These are phyloP conservation scores for Xylaria sp. DNA, from an alignment of 2,329 filamentous ascomycete genomes.

Conservation along the genomic window DNA sequence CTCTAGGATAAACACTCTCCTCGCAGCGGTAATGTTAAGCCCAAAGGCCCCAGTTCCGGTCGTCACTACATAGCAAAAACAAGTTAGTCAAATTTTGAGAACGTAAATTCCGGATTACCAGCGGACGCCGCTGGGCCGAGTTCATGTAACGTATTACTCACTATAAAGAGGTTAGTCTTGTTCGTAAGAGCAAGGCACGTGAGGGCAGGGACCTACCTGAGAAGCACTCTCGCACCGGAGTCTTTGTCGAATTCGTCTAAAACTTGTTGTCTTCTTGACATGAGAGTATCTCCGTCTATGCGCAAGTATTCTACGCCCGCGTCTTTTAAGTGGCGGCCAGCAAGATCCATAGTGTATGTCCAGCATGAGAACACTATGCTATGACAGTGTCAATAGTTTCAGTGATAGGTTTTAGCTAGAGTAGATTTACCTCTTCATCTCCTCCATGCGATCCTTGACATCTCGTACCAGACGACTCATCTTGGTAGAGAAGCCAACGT, in stretches of 20 bases:
- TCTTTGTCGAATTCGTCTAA: constrained; percentile 53
- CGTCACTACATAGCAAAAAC: constrained; percentile 51
- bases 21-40: constrained; percentile 60
- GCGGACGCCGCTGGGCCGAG: neutral
- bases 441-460: constrained; percentile 42
- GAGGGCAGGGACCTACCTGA: constrained; percentile 47
- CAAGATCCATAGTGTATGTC: constrained; percentile 55
- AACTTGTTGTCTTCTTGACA: constrained; percentile 51
- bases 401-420: constrained; percentile 18
- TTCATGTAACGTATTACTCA: constrained; percentile 3
- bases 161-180: constrained; percentile 6
- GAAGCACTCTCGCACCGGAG: constrained; percentile 51
- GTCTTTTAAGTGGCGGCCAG: constrained; percentile 47
- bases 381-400: constrained; percentile 34
- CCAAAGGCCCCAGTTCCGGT: constrained; percentile 62
- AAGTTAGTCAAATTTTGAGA: neutral
- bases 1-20: constrained; percentile 62
- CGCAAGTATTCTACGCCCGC: constrained; percentile 49
- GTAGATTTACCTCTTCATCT: constrained; percentile 44
- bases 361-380: constrained; percentile 61
- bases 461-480: constrained; percentile 49
- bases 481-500: constrained; percentile 49
- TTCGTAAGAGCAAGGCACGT: neutral
- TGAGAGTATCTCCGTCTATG: constrained; percentile 57
- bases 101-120: neutral